phyloP scores from a whole-genome alignment of 345 rosid species.

The Dimocarpus longan region DNA sequence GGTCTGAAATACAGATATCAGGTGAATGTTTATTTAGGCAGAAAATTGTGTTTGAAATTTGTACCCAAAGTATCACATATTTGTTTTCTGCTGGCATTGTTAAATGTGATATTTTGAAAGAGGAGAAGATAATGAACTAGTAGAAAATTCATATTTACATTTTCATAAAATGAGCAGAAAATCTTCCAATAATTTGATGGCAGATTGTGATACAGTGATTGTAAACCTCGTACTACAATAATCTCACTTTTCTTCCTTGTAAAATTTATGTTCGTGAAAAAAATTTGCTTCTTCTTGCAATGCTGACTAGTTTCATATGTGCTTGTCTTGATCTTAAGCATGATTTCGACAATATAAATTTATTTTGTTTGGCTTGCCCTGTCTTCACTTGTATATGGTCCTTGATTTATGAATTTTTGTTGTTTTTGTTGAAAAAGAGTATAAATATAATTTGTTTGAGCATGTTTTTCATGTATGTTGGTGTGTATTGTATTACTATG shows the following conservation, averaged over 20 bases:
- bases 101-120: background rate
- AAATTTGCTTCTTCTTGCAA: background rate
- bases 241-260: background rate
- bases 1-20: background rate
- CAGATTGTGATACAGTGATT: background rate
- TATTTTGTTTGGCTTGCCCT: background rate
- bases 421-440: too few relatives aligned
- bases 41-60: background rate
- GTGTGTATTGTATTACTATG: too few relatives aligned
- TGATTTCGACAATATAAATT: background rate
- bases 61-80: background rate
- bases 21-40: background rate
- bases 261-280: background rate
- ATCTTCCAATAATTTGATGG: background rate
- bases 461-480: too few relatives aligned
- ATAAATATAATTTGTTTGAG: too few relatives aligned
- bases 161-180: background rate
- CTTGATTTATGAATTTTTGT: too few relatives aligned
- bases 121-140: background rate
- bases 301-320: background rate
- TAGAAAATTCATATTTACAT: background rate
- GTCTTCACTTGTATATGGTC: too few relatives aligned
- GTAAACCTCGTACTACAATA: background rate
- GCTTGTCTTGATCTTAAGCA: background rate
- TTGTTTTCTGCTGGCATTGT: background rate